Base-by-base conservation (phyloP, 495 filamentous ascomycete genomes). In the Lepidopterella palustris region DNA sequence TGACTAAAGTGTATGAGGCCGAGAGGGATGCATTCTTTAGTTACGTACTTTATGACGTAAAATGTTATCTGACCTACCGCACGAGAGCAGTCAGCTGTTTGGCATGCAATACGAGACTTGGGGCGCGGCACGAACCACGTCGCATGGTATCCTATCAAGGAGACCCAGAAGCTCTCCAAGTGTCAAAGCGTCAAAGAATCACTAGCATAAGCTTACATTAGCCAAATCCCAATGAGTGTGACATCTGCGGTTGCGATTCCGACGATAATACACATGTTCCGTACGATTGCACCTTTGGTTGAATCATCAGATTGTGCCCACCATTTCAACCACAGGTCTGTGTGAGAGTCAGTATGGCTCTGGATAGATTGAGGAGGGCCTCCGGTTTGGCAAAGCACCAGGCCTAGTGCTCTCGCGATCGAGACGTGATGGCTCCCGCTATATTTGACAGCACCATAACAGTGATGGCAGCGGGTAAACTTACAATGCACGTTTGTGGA, bases 31-130 rank as follows among this genome's bases (percentile, higher is more conserved):
- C n/a, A n/a, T n/a, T n/a, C n/a, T n/a, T n/a, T n/a, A n/a, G n/a
- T n/a, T n/a, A n/a, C n/a, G n/a, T n/a, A n/a, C n/a, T n/a, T n/a
- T n/a, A n/a, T n/a, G n/a, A n/a, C n/a, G n/a, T n/a, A 70, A 1
- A 52, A 73, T n/a, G 8, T 20, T 50, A 27, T 50, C 50, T 24
- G 31, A 42, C 53, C 35, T 50, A 55, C 57, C 39, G 31, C 53
- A 67, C 58, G 3, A 60, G 58, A n/a, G 62, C 47, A 24, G 60
- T 55, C 32, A 60, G 35, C 53, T 59, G 64, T 28, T 9, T 52
- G 27, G 32, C 55, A 47, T 66, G 63, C 8, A 66, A 42, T 27
- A 49, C n/a, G 11, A 58, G 47, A 55, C 49, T 55, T n/a, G 51
- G 24, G 15, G 10, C 18, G 8, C 5, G 47, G 59, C n/a, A 55